phyloP scores from a whole-genome alignment of 1,139 yeast species.

The Pichia sp. region DNA sequence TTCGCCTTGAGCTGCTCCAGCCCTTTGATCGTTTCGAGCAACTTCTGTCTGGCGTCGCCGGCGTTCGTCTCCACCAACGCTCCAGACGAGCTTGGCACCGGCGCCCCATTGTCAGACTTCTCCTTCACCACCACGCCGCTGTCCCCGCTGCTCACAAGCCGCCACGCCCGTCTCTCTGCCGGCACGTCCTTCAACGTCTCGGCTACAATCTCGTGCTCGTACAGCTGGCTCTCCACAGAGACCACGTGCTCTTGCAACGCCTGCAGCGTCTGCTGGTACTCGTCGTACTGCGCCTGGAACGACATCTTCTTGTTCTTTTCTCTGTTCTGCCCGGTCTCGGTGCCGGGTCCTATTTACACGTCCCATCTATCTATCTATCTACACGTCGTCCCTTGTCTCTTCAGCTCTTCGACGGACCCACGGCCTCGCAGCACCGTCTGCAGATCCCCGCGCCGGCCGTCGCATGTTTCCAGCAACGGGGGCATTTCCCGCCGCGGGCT shows the following conservation, averaged over 20 bases:
- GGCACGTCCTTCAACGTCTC: constrained; percentile 53
- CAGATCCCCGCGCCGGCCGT: constrained; percentile 54
- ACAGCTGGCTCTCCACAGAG: constrained; percentile 47
- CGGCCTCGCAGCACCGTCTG: constrained; percentile 55
- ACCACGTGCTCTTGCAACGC: constrained; percentile 54
- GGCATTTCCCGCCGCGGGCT: constrained; percentile 62
- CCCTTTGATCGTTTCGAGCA: constrained; percentile 55
- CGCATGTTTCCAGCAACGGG: constrained; percentile 89
- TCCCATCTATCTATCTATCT: background rate
- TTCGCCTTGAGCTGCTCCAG: constrained; percentile 42
- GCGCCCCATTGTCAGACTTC: background rate
- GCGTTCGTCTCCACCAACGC: constrained; percentile 83
- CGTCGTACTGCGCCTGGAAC: constrained; percentile 38
- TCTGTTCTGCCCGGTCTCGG: constrained; percentile 1
- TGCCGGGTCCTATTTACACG: background rate
- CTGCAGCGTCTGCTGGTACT: constrained; percentile 56
- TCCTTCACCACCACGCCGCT: constrained; percentile 2
- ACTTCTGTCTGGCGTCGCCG: constrained; percentile 65
- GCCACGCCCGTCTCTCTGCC: constrained; percentile 69
- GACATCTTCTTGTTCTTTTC: background rate
- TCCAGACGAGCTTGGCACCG: constrained; percentile 1
- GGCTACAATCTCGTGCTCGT: constrained; percentile 50
- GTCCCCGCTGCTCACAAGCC: constrained; percentile 78
- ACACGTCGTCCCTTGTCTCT: background rate
- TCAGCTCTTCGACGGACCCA: constrained; percentile 8